Base-by-base conservation (phyloP, 1,284 basidiomycete genomes). In the Apiotrichum brassicae region DNA sequence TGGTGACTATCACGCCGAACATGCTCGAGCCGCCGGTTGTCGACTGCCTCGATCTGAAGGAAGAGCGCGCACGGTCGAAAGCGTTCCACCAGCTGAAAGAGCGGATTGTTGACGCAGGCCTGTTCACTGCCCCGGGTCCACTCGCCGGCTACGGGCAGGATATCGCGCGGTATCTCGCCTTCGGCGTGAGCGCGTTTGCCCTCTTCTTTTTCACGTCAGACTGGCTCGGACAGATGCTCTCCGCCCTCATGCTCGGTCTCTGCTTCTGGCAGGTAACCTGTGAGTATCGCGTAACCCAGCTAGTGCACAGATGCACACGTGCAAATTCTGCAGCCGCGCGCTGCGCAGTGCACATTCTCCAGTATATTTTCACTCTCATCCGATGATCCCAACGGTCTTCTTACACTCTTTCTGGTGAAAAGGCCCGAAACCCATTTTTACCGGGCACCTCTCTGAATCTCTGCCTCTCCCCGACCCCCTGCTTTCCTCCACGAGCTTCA, bases 221-320 rank as follows among this genome's bases (percentile, higher is more conserved):
- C 6, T 62, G 63, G 63, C 11, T 63, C n/a, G 74, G 72, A 4
- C 75, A 75, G 58, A 68, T 91, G 82, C 81, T 78, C 79, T 74
- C 78, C 48, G 88, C 93, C 3, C 61, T 87, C 36, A 86, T 80
- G 60, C 82, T 97, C 7, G 95, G 94, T 14, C 75, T 91, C 33
- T 79, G 88, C 64, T 97, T 90, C 88, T 94, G 98, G 68, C 95
- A 98, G 71, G 77, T 97, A 53, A 85, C 88, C 24, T 74, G 72
- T 73, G 44, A 61, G 72, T 63, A 19, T 6, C n/a, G n/a, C n/a
- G n/a, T n/a, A n/a, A n/a, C n/a, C n/a, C n/a, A n/a, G n/a, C n/a
- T n/a, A n/a, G n/a, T n/a, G n/a, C n/a, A n/a, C n/a, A n/a, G n/a
- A n/a, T n/a, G n/a, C n/a, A n/a, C n/a, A n/a, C n/a, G n/a, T n/a